Conservation (phyloP, 2,329 filamentous ascomycete genomes). For the Colletotrichum sansevieriae region DNA sequence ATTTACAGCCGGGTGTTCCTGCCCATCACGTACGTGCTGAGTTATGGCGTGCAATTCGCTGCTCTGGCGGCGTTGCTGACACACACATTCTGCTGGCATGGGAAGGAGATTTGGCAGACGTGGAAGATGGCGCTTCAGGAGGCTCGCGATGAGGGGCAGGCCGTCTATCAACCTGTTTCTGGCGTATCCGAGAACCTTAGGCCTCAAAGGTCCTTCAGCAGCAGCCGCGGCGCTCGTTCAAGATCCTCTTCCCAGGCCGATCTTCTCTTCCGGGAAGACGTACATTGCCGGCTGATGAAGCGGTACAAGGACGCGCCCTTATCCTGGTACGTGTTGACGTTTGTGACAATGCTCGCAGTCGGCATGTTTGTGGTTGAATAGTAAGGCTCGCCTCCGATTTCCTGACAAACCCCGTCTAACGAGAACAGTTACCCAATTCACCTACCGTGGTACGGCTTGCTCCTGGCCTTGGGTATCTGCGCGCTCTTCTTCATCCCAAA, state of each 20-base stretch:
- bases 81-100: slow-evolving; percentile 88
- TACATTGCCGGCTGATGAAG: slow-evolving; percentile 87
- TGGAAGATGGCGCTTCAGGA: slow-evolving; percentile 79
- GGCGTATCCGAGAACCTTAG: slow-evolving; percentile 44
- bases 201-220: slow-evolving; percentile 27
- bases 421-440: slow-evolving; percentile 78
- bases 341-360: slow-evolving; percentile 80
- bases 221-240: slow-evolving; percentile 45
- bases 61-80: slow-evolving; percentile 83
- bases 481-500: slow-evolving; percentile 89
- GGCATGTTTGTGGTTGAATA: slow-evolving; percentile 90
- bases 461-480: slow-evolving; percentile 83
- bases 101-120: slow-evolving; percentile 83
- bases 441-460: slow-evolving; percentile 87
- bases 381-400: slow-evolving; percentile 59
- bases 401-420: slow-evolving; percentile 39
- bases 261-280: slow-evolving; percentile 79
- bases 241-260: slow-evolving; percentile 61
- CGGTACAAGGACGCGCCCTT: slow-evolving; percentile 86
- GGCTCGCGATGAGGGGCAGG: slow-evolving; percentile 64
- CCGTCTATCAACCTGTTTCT: slow-evolving; percentile 66
- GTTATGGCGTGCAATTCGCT: slow-evolving; percentile 89
- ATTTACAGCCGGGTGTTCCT: slow-evolving; percentile 88
- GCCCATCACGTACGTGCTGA: slow-evolving; percentile 88
- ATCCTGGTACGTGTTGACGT: slow-evolving; percentile 83